A percentile compares a stretch with the other conserved stretches of the same genome.
Conservation (phyloP, 2,329 filamentous ascomycete genomes). For the Endocalyx cinctus region DNA sequence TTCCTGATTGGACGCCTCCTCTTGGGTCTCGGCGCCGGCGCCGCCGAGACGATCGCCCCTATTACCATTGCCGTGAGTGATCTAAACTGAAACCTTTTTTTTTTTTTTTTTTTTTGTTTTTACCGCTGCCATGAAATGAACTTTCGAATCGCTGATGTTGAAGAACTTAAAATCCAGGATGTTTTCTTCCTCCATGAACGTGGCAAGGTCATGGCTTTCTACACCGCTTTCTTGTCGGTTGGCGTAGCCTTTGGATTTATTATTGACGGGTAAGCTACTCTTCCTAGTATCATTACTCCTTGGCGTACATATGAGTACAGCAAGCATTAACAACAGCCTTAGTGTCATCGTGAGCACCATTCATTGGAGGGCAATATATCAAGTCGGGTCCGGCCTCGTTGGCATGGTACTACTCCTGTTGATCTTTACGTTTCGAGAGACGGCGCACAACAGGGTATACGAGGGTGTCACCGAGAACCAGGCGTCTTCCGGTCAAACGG, state of each 20-base stretch:
- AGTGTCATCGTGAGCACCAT: conserved; percentile 48
- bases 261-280: conserved; percentile 31
- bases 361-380: conserved; percentile 48
- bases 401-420: conserved; percentile 42
- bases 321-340: no score
- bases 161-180: conserved; percentile 34
- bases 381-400: conserved; percentile 45
- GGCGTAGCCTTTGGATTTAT: conserved; percentile 40
- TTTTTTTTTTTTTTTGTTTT: not conserved
- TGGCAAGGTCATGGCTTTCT: conserved; percentile 45
- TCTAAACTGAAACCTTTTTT: no score
- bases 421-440: conserved; percentile 52
- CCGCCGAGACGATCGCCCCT: conserved; percentile 43
- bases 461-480: conserved; percentile 1
- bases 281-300: conserved; percentile 39
- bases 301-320: no score
- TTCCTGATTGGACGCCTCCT: conserved; percentile 44
- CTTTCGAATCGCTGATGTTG: not conserved
- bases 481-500: no score
- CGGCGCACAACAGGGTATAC: conserved; percentile 36
- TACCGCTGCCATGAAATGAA: not conserved
- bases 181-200: conserved; percentile 55
- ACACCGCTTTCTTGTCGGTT: conserved; percentile 35
- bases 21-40: conserved; percentile 49
- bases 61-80: conserved; percentile 17